A percentile compares a stretch with the other conserved stretches of the same genome.
phyloP scores from a whole-genome alignment of 495 filamentous ascomycete genomes.

The Aspergillus homomorphus region DNA sequence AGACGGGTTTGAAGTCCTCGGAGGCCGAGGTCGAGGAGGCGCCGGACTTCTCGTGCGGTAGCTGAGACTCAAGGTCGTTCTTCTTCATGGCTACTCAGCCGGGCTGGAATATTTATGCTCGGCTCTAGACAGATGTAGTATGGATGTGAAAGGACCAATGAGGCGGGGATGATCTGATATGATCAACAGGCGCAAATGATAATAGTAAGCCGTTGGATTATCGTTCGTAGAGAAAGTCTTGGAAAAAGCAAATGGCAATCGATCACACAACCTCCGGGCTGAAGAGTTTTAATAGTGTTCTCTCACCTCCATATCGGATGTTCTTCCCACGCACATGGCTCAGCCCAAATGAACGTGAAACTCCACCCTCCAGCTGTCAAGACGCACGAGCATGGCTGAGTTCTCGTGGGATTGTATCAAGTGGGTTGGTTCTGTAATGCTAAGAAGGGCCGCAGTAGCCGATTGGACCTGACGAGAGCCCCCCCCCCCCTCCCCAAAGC shows the following conservation, averaged over 20 bases:
- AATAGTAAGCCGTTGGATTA: not conserved
- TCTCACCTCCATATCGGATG: not conserved
- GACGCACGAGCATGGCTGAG: not conserved
- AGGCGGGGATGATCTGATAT: not conserved
- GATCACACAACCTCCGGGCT: no score
- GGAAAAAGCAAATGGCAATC: not conserved
- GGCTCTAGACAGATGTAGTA: not conserved
- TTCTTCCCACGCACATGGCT: not conserved
- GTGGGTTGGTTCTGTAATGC: not conserved
- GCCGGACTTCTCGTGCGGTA: not conserved
- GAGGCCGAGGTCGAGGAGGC: not conserved
- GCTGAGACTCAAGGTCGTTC: not conserved
- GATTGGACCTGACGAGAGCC: not conserved
- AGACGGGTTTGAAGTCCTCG: slow-evolving; percentile 3
- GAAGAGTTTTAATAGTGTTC: no score
- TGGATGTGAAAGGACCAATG: not conserved
- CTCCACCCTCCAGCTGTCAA: not conserved
- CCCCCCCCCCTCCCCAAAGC: no score
- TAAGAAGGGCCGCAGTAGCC: not conserved
- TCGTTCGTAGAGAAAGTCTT: not conserved
- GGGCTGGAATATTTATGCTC: not conserved
- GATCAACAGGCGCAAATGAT: not conserved
- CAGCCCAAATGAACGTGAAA: not conserved
- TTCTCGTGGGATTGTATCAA: not conserved
- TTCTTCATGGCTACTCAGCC: not conserved